Evolutionary conservation across 164 flowering plant genomes (phyloP).

Genomic region (Berberis vulgaris): DNA sequence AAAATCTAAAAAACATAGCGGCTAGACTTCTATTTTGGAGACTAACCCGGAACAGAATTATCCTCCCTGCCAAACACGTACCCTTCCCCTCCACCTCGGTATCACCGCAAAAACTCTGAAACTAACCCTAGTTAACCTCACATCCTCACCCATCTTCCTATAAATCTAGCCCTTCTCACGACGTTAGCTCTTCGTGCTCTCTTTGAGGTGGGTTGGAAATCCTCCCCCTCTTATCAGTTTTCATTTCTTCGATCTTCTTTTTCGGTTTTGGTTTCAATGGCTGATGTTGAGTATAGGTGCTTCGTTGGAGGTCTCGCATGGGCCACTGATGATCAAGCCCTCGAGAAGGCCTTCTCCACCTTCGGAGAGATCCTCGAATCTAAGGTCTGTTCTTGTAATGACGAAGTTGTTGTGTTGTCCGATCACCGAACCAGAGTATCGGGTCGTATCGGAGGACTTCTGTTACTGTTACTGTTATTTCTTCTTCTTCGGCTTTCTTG

Average conservation of each 20-base stretch:
- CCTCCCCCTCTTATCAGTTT: not conserved
- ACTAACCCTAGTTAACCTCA: not conserved
- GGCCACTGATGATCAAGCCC: constrained; percentile 23
- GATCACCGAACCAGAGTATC: not conserved
- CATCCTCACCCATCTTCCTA: not conserved
- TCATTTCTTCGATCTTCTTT: constrained; percentile 1
- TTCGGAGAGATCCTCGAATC: constrained; percentile 19
- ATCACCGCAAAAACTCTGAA: no score
- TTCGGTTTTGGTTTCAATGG: not conserved
- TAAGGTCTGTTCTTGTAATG: constrained; percentile 10
- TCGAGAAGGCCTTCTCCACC: constrained; percentile 16
- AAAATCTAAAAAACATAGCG: no score
- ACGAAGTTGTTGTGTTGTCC: not conserved
- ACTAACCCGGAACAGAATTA: no score
- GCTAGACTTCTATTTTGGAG: no score
- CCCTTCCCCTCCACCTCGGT: no score
- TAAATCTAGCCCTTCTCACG: no score
- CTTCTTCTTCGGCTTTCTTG: not conserved
- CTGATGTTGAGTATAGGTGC: constrained; percentile 21
- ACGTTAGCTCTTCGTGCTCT: not conserved
- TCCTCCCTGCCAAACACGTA: no score
- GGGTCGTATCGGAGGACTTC: not conserved
- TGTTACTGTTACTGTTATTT: not conserved
- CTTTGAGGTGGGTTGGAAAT: not conserved
- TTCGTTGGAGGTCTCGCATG: constrained; percentile 34